Evolutionary conservation across 1,284 basidiomycete genomes (phyloP).

Genomic region (Irpex rosettiformis): DNA sequence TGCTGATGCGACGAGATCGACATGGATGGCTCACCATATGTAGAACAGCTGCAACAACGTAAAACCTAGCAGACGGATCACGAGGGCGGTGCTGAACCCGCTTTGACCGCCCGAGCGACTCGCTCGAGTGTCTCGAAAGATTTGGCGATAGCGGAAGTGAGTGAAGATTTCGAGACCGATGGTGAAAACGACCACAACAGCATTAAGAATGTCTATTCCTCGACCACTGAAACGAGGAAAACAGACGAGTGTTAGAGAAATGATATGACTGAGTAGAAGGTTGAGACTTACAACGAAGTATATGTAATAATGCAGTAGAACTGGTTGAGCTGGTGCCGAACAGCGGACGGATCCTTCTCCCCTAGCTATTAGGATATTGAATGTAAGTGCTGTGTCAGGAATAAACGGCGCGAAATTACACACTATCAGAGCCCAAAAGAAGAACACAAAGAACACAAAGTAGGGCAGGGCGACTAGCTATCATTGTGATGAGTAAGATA

Average conservation of each 20-base stretch:
- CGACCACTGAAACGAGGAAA: slow-evolving; percentile 18
- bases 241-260: slow-evolving; percentile 1
- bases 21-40: slow-evolving; percentile 17
- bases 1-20: background rate
- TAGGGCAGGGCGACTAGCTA: slow-evolving; percentile 22
- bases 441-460: slow-evolving; percentile 17
- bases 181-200: slow-evolving; percentile 15
- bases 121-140: slow-evolving; percentile 7
- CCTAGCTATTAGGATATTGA: slow-evolving; percentile 14
- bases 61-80: slow-evolving; percentile 18
- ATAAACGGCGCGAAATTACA: background rate
- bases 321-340: slow-evolving; percentile 17
- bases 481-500: background rate
- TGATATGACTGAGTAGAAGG: background rate
- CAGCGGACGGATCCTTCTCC: slow-evolving; percentile 12
- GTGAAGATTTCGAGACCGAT: slow-evolving; percentile 19
- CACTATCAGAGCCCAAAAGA: slow-evolving; percentile 11
- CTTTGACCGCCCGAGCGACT: background rate
- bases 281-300: slow-evolving; percentile 17
- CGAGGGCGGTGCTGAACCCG: slow-evolving; percentile 13
- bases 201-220: slow-evolving; percentile 15
- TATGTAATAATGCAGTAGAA: slow-evolving; percentile 20
- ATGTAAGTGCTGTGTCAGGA: background rate
- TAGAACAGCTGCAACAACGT: slow-evolving; percentile 20
- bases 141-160: slow-evolving; percentile 14